A percentile compares a stretch with the other conserved stretches of the same genome.
These are phyloP conservation scores for Cubamyces sp. DNA, from an alignment of 768 basidiomycete species.

Conservation along the genomic window DNA sequence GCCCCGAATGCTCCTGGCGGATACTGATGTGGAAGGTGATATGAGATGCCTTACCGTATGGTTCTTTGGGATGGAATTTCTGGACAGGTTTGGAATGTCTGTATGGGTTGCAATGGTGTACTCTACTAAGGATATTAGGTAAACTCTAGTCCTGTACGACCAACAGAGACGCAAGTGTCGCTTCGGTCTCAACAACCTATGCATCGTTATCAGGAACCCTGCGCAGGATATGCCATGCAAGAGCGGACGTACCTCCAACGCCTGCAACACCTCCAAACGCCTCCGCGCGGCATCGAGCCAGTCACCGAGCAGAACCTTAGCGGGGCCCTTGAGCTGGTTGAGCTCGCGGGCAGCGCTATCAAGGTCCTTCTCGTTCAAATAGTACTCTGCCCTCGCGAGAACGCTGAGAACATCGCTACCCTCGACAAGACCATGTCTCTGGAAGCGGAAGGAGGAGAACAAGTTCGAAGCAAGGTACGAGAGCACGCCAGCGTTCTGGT, in stretches of 20 bases:
- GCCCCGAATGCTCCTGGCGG: neutral
- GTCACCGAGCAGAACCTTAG: constrained; percentile 73
- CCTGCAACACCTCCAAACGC: constrained; percentile 90
- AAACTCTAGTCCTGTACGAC: constrained; percentile 46
- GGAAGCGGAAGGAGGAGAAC: constrained; percentile 78
- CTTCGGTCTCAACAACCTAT: constrained; percentile 83
- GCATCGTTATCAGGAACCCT: constrained; percentile 20
- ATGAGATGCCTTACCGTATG: neutral
- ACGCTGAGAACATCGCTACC: constrained; percentile 88
- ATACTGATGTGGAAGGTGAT: neutral
- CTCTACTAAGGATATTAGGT: constrained; percentile 21
- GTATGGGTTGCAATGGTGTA: constrained; percentile 21
- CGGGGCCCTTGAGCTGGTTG: constrained; percentile 86
- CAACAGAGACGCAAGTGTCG: constrained; percentile 78
- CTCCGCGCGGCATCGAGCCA: constrained; percentile 91
- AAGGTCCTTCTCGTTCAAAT: constrained; percentile 90
- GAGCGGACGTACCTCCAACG: constrained; percentile 65
- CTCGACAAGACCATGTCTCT: constrained; percentile 73
- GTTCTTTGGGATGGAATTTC: neutral
- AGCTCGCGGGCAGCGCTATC: constrained; percentile 89
- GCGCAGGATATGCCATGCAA: neutral
- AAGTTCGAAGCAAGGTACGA: constrained; percentile 84
- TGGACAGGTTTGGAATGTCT: neutral
- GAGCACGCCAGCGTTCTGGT: constrained; percentile 84
- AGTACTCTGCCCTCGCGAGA: constrained; percentile 85